phyloP scores from a whole-genome alignment of 495 filamentous ascomycete species.

The Aspergillus saccharolyticus region DNA sequence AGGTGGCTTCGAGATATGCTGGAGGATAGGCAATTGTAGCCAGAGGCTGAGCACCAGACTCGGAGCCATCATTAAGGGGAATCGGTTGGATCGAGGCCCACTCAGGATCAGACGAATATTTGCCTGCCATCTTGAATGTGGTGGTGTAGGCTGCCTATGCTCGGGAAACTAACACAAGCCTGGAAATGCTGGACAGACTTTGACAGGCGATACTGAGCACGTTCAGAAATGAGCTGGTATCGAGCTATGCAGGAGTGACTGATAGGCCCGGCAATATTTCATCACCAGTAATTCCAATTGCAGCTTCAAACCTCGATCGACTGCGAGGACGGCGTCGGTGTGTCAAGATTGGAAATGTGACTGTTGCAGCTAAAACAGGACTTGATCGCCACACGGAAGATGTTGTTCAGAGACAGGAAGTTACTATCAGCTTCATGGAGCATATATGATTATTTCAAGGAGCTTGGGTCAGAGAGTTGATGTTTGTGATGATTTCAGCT shows the following conservation, averaged over 20 bases:
- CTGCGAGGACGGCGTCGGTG: background rate
- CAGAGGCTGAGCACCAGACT: conserved; percentile 56
- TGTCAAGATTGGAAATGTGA: background rate
- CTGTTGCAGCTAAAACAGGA: background rate
- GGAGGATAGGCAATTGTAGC: conserved; percentile 83
- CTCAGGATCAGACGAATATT: conserved; percentile 62
- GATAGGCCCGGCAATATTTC: background rate
- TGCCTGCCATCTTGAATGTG: conserved; percentile 26
- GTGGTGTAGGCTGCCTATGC: background rate
- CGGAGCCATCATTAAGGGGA: conserved; percentile 69
- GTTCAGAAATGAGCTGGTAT: background rate
- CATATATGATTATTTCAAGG: background rate
- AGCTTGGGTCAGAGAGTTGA: background rate
- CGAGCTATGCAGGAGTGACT: background rate
- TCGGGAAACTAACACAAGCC: background rate
- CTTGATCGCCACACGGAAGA: background rate
- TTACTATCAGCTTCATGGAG: too few species aligned
- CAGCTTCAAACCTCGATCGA: background rate
- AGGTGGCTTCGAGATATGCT: conserved; percentile 81
- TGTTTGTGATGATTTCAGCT: background rate
- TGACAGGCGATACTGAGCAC: background rate
- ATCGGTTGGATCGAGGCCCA: conserved; percentile 86
- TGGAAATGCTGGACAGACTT: background rate
- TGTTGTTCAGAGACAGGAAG: background rate
- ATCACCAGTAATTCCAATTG: background rate